Evolutionary conservation across 1,139 yeast species (phyloP), one percentile per base, ranked within the genome.

Genomic region (Pichia sp.): DNA sequence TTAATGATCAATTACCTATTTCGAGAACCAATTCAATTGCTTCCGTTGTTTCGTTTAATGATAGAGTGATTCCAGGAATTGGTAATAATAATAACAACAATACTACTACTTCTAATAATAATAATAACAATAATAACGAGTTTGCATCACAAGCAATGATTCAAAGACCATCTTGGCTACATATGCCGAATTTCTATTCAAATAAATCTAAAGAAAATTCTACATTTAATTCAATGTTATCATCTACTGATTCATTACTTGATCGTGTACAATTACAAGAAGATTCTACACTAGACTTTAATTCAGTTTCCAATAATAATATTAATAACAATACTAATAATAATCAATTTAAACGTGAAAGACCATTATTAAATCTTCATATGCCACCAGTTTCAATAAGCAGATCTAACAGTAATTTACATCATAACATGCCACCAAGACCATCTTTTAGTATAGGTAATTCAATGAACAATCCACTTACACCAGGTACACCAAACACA

Each of bases 101-200:
- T 16, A 16, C 16, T 16, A 16, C 16, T 16, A 16, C 16, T 16
- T 16, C 16, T 16, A 16, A 26, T 25, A 38, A 36, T 23, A 28
- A 26, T 35, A 25, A 16, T 11, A 29, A 32, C 12, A 37, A 34
- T 16, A 5, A 32, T 35, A 30, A 34, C 12, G 10, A 11, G 23
- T 9, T 10, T 24, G 6, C 23, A 10, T 31, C 28, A 31, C 26
- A 38, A 26, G 23, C 42, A 16, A 37, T 32, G 56, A 52, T 41
- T 20, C 46, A 37, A 20, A 58, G 56, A 43, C 65, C 65, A 9
- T 60, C 65, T 8, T 61, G 65, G 65, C 46, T 61, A 20, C 63
- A 61, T 39, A 28, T 43, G 35, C 57, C 57, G 35, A 59, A 56
- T 37, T 57, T 57, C 27, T 43, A 42, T 37, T 55, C 58, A 37